phyloP scores from a whole-genome alignment of 176 grass and related monocot species.

The Triticum aestivum region IWGSC_CS_RefSeq_v2.1 NC_057809.1:613347457-613347956 shows the following conservation, averaged over 20 bases:
- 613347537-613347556: neutral
- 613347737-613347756: conserved; percentile 73
- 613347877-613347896: neutral
- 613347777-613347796: conserved; percentile 74
- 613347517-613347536: no score
- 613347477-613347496: no score
- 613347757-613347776: conserved; percentile 96
- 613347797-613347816: conserved; percentile 63
- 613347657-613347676: neutral
- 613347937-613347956: no score
- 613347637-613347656: neutral
- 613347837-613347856: neutral
- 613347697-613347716: conserved; percentile 43
- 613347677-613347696: neutral
- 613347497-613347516: no score
- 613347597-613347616: neutral
- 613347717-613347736: conserved; percentile 88
- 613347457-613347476: no score
- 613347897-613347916: neutral
- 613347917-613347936: conserved; percentile 4
- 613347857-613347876: no score
- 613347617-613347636: neutral
- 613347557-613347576: neutral
- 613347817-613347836: conserved; percentile 36
- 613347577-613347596: neutral